Evolutionary conservation across 2,329 filamentous ascomycete genomes (phyloP).

Genomic region (Ophiostoma tasmaniense): DNA sequence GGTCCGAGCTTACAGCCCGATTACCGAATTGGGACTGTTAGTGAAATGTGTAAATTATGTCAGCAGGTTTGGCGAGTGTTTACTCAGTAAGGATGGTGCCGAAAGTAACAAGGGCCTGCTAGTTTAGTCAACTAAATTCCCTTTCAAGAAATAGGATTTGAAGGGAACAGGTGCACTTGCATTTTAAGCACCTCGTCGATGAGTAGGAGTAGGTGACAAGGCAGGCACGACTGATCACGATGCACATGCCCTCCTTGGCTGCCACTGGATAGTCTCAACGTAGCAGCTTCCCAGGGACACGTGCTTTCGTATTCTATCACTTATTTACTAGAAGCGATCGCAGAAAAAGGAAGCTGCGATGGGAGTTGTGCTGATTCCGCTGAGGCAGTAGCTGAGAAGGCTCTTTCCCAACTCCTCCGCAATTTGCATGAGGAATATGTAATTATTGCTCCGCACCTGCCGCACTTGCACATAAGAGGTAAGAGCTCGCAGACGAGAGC

Average conservation of each 20-base stretch:
- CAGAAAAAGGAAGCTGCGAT: neutral
- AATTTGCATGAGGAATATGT: neutral
- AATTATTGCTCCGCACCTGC: neutral
- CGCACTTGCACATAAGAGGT: neutral
- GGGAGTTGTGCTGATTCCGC: neutral
- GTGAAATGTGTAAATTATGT: neutral
- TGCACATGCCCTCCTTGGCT: too few species aligned
- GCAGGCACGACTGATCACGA: neutral
- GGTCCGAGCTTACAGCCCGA: slow-evolving; percentile 1
- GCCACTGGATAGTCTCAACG: too few species aligned
- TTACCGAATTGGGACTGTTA: neutral
- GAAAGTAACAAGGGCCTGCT: too few species aligned
- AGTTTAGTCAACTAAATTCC: too few species aligned
- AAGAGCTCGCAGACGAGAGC: neutral
- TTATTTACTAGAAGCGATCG: too few species aligned
- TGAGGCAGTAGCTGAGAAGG: neutral
- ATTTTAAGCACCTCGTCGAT: neutral
- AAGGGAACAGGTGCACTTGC: neutral
- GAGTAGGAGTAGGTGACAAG: neutral
- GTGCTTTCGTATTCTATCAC: neutral
- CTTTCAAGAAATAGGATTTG: too few species aligned
- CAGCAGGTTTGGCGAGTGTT: neutral
- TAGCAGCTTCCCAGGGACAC: neutral
- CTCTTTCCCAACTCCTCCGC: neutral
- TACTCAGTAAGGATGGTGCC: neutral